phyloP scores from a whole-genome alignment of 208 protist species.

The Acanthamoeba rhysodes region DNA sequence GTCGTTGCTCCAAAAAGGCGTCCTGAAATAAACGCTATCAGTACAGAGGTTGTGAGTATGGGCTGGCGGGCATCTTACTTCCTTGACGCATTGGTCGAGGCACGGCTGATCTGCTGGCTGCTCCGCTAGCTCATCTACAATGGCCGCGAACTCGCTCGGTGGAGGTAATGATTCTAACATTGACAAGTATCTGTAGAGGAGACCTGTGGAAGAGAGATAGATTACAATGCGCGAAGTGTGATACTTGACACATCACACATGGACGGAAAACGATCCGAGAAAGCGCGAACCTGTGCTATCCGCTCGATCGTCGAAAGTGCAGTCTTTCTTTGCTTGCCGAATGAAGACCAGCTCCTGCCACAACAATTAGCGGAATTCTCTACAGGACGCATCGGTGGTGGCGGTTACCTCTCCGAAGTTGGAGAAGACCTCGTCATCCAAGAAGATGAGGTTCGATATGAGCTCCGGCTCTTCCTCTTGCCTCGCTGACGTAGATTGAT shows the following conservation, averaged over 20 bases:
- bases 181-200: constrained; percentile 14
- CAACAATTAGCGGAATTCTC: neutral
- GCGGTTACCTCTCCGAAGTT: neutral
- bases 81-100: neutral
- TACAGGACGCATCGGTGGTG: neutral
- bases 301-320: constrained; percentile 6
- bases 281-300: constrained; percentile 6
- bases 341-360: constrained; percentile 41
- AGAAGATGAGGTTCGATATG: constrained; percentile 10
- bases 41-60: neutral
- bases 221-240: neutral
- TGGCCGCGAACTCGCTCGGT: neutral
- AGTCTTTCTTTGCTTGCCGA: constrained; percentile 27
- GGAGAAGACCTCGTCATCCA: constrained; percentile 22
- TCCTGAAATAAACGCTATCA: neutral
- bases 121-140: neutral
- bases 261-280: neutral
- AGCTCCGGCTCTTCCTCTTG: neutral
- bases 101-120: neutral
- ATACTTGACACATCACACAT: no score
- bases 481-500: neutral
- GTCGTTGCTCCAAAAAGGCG: neutral
- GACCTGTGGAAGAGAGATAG: neutral
- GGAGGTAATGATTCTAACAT: constrained; percentile 32
- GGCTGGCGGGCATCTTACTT: neutral